A percentile compares a stretch with the other conserved stretches of the same genome.
Conservation (phyloP, 140 eudicot species). For the Erigeron philadelphicus region DNA sequence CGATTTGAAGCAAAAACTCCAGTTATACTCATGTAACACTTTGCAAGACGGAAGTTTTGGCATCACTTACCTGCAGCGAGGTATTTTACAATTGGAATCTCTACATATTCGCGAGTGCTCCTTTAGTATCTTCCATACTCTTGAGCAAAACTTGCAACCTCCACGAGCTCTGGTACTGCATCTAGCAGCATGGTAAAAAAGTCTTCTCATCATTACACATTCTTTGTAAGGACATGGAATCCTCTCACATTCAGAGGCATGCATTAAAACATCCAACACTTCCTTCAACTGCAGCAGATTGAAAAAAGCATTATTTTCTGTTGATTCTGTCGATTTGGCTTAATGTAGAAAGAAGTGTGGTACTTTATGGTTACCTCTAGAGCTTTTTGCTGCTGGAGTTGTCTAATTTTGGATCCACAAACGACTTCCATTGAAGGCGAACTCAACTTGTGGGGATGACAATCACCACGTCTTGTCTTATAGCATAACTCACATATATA, state of each 20-base stretch:
- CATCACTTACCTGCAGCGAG: slow-evolving; percentile 56
- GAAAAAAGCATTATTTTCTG: slow-evolving; percentile 1
- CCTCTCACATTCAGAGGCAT: slow-evolving; percentile 46
- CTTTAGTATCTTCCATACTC: slow-evolving; percentile 38
- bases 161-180: slow-evolving; percentile 35
- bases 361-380: slow-evolving; percentile 18
- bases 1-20: neutral
- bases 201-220: slow-evolving; percentile 36
- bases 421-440: slow-evolving; percentile 27
- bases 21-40: neutral
- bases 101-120: slow-evolving; percentile 44
- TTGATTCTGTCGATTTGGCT: slow-evolving; percentile 4
- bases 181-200: slow-evolving; percentile 41
- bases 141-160: slow-evolving; percentile 38
- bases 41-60: neutral
- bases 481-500: slow-evolving; percentile 44
- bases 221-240: slow-evolving; percentile 38
- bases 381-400: slow-evolving; percentile 27
- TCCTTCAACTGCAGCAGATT: slow-evolving; percentile 36
- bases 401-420: slow-evolving; percentile 26
- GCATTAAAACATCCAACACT: slow-evolving; percentile 41
- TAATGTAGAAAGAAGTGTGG: slow-evolving; percentile 4
- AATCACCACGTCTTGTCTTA: slow-evolving; percentile 32
- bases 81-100: slow-evolving; percentile 46
- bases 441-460: slow-evolving; percentile 45